Percentiles rank a stretch among this genome's conserved stretches.
These are phyloP conservation scores for Diutina rugosa DNA, from an alignment of 1,139 yeast species.

Conservation along the genomic window DNA sequence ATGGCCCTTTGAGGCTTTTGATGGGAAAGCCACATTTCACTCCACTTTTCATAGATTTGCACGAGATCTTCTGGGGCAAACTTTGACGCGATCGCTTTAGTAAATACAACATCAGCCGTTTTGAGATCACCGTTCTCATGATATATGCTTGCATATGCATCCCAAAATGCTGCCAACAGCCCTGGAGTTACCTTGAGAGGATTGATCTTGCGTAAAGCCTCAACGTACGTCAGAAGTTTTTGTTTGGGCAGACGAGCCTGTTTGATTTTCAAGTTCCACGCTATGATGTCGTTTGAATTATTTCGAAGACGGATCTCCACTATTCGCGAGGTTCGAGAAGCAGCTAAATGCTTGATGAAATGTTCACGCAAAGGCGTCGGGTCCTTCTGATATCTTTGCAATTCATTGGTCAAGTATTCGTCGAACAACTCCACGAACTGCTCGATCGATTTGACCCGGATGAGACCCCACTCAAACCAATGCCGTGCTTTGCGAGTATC, in stretches of 20 bases:
- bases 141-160: conserved; percentile 53
- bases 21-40: conserved; percentile 44
- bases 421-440: conserved; percentile 62
- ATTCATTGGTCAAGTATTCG: conserved; percentile 16
- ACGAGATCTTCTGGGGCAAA: conserved; percentile 57
- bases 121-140: conserved; percentile 39
- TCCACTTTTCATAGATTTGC: conserved; percentile 61
- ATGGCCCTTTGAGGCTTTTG: conserved; percentile 38
- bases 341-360: conserved; percentile 42
- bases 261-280: conserved; percentile 54
- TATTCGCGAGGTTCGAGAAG: conserved; percentile 39
- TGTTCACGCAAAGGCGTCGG: conserved; percentile 4
- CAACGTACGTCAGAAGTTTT: conserved; percentile 44
- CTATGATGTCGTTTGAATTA: conserved; percentile 45
- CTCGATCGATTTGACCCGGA: conserved; percentile 33
- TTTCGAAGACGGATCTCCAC: conserved; percentile 59
- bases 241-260: conserved; percentile 18
- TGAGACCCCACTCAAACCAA: conserved; percentile 35
- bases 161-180: conserved; percentile 50
- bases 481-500: conserved; percentile 28
- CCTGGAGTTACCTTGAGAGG: conserved; percentile 37
- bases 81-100: conserved; percentile 62
- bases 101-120: conserved; percentile 51
- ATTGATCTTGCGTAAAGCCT: conserved; percentile 56
- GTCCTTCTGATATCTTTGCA: neutral